phyloP scores from a whole-genome alignment of 441 rosid species.

The Croton laevigatus region DNA sequence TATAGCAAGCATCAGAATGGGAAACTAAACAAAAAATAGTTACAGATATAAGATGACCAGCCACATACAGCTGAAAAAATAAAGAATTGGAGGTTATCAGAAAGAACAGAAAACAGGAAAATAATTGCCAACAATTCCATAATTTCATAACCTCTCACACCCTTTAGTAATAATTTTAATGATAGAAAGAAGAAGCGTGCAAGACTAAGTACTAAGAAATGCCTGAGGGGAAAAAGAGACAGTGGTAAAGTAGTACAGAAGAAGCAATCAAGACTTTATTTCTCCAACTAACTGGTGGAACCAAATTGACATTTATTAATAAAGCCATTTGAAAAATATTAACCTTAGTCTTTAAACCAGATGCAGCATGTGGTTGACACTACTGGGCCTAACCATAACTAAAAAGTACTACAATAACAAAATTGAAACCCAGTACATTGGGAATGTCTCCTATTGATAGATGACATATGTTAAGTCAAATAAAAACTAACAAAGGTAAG shows the following conservation, averaged over 20 bases:
- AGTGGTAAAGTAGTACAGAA: background rate
- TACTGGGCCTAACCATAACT: background rate
- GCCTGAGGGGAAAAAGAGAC: background rate
- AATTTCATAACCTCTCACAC: background rate
- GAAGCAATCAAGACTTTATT: background rate
- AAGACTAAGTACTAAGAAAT: background rate
- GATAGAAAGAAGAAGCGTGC: background rate
- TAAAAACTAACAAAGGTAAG: background rate
- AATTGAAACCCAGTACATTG: background rate
- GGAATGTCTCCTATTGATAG: background rate
- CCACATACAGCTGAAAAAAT: background rate
- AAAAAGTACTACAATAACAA: background rate
- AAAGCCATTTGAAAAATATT: background rate
- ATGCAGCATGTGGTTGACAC: background rate
- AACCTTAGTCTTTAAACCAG: background rate
- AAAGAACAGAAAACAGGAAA: background rate
- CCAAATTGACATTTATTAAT: background rate
- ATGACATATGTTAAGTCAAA: background rate
- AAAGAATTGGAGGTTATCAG: background rate
- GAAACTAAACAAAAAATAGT: background rate
- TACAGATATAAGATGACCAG: background rate
- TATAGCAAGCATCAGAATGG: constrained; percentile 4
- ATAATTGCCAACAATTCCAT: background rate
- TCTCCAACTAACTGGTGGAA: background rate
- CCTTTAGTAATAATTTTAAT: background rate